Percentiles rank a stretch among this genome's conserved stretches.
Evolutionary conservation across 345 rosid species (phyloP).

Genomic region (Acer campestre): DNA sequence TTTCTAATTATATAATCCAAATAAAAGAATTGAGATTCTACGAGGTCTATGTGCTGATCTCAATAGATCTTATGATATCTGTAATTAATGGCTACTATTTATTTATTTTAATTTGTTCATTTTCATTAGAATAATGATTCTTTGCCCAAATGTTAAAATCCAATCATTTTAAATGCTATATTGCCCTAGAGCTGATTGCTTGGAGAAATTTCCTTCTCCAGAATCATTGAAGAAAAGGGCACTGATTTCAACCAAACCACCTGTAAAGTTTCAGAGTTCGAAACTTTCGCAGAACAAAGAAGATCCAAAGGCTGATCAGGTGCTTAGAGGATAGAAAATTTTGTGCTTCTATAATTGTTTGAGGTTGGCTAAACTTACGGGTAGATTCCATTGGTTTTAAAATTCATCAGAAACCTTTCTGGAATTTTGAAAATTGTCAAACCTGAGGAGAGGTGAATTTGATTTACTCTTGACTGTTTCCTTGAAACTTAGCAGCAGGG

Average conservation of each 20-base stretch:
- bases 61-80: too few species aligned
- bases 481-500: slow-evolving; percentile 33
- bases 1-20: too few species aligned
- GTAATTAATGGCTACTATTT: too few species aligned
- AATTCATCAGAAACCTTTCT: too few species aligned
- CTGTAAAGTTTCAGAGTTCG: slow-evolving; percentile 25
- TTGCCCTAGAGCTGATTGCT: slow-evolving; percentile 22
- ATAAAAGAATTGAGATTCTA: too few species aligned
- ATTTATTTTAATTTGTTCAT: too few species aligned
- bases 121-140: too few species aligned
- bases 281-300: background rate
- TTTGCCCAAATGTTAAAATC: too few species aligned
- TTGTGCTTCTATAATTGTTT: background rate
- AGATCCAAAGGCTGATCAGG: slow-evolving; percentile 19
- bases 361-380: background rate
- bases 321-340: background rate
- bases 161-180: slow-evolving; percentile 29
- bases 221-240: slow-evolving; percentile 56
- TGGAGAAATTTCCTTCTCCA: slow-evolving; percentile 67
- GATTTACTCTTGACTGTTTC: background rate
- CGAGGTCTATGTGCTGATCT: too few species aligned
- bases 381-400: background rate
- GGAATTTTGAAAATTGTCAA: background rate
- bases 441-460: background rate
- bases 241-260: slow-evolving; percentile 88